phyloP scores from a whole-genome alignment of 2,329 filamentous ascomycete species.

The Meredithiella fracta region DNA sequence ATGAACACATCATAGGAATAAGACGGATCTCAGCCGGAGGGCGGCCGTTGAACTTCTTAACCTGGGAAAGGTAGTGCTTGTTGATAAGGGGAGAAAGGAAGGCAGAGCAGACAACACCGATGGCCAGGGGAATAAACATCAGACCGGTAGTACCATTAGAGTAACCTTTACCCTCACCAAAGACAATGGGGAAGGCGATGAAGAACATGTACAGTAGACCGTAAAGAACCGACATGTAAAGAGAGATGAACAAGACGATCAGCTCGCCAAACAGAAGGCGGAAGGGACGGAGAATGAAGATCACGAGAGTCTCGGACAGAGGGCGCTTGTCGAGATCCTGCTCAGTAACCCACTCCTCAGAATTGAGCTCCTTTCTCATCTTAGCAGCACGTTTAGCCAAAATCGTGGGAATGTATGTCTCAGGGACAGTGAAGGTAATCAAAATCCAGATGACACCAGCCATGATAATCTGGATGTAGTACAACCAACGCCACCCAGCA shows the following conservation, averaged over 20 bases:
- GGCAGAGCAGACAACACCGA: constrained; percentile 52
- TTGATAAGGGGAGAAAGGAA: constrained; percentile 57
- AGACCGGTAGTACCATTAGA: constrained; percentile 57
- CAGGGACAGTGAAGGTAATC: constrained; percentile 76
- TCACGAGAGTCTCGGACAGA: constrained; percentile 47
- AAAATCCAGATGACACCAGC: constrained; percentile 52
- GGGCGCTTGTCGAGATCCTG: constrained; percentile 61
- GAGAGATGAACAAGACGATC: constrained; percentile 66
- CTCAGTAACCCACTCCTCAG: constrained; percentile 56
- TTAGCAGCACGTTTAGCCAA: constrained; percentile 54
- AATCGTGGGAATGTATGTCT: constrained; percentile 73
- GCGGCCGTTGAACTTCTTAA: constrained; percentile 46
- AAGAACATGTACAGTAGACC: constrained; percentile 65
- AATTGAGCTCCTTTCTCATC: constrained; percentile 51
- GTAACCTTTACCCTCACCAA: constrained; percentile 65
- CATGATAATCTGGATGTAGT: constrained; percentile 74
- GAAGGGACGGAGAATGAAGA: constrained; percentile 70
- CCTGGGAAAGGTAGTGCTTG: constrained; percentile 57
- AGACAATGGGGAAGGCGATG: constrained; percentile 54
- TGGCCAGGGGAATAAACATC: constrained; percentile 72
- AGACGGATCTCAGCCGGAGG: constrained; percentile 64
- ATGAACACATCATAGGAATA: constrained; percentile 66
- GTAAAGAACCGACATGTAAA: constrained; percentile 77
- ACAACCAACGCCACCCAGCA: constrained; percentile 65
- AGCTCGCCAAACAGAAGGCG: constrained; percentile 71